A percentile compares a stretch with the other conserved stretches of the same genome.
Conservation (phyloP, 768 basidiomycete species). For the Calocybe gangraenosa region DNA sequence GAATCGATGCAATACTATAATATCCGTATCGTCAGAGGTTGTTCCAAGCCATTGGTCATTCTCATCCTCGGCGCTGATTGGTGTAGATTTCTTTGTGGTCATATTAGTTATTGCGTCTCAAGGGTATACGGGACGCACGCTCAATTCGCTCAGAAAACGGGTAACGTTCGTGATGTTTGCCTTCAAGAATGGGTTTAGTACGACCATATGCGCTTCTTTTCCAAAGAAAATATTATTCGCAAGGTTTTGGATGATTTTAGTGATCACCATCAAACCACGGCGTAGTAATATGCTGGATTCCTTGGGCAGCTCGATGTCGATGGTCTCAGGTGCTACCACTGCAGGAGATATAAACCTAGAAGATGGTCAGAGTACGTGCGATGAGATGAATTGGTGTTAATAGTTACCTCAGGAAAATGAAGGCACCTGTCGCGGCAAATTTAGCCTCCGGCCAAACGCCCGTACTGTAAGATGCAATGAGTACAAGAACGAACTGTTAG, state of each 20-base stretch:
- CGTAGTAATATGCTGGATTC: constrained; percentile 57
- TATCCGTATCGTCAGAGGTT: constrained; percentile 81
- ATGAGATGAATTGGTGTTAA: constrained; percentile 1
- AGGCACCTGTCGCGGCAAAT: constrained; percentile 81
- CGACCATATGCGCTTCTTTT: constrained; percentile 84
- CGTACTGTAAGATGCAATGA: constrained; percentile 30
- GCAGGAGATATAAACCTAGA: constrained; percentile 87
- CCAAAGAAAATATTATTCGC: constrained; percentile 94
- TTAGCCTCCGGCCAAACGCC: constrained; percentile 76
- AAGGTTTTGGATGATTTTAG: constrained; percentile 89
- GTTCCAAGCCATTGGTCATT: constrained; percentile 70
- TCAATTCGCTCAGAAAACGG: constrained; percentile 70
- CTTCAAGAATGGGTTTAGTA: constrained; percentile 70
- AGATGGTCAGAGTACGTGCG: neutral
- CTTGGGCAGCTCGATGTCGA: constrained; percentile 77
- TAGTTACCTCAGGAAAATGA: constrained; percentile 79
- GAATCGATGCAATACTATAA: constrained; percentile 79
- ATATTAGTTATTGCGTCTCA: neutral
- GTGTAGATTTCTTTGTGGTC: constrained; percentile 30
- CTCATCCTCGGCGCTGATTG: constrained; percentile 47
- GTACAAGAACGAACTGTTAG: neutral
- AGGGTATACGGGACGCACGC: constrained; percentile 38
- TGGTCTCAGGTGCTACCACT: constrained; percentile 77
- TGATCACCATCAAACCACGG: constrained; percentile 79
- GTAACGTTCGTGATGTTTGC: constrained; percentile 71